phyloP scores from a whole-genome alignment of 805 yeast genomes.

The Pichia paraexigua region DNA sequence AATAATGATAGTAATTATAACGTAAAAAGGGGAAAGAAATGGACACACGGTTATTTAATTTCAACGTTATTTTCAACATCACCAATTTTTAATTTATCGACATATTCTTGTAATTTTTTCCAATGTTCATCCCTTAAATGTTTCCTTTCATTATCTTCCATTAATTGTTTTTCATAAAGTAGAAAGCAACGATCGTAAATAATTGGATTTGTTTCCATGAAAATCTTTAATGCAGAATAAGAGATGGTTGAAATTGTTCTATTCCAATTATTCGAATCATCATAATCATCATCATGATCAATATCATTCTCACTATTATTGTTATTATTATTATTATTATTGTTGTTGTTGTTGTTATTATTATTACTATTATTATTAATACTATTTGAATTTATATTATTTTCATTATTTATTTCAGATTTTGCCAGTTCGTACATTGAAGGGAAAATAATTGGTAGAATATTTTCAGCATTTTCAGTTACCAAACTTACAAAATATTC shows the following conservation, averaged over 20 bases:
- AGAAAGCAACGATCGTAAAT: conserved; percentile 90
- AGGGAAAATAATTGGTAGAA: conserved; percentile 85
- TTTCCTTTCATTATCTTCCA: conserved; percentile 61
- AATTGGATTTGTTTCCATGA: conserved; percentile 87
- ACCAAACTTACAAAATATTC: conserved; percentile 87
- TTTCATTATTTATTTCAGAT: conserved; percentile 25
- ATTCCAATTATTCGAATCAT: conserved; percentile 70
- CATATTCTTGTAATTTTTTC: conserved; percentile 60
- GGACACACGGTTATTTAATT: conserved; percentile 29
- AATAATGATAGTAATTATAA: neutral
- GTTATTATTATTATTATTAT: too few species aligned
- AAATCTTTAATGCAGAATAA: conserved; percentile 81
- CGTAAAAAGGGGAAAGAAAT: neutral
- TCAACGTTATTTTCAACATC: conserved; percentile 47
- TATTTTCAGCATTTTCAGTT: conserved; percentile 87
- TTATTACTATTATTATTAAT: too few species aligned
- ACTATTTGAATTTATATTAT: neutral
- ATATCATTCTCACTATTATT: too few species aligned
- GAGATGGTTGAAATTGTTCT: conserved; percentile 88
- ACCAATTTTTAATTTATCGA: conserved; percentile 28
- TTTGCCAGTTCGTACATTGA: conserved; percentile 76
- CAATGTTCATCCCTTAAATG: conserved; percentile 59
- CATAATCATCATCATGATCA: conserved; percentile 28
- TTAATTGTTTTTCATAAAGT: conserved; percentile 70
- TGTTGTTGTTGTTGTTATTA: too few species aligned